Percentiles rank a stretch among this genome's conserved stretches.
phyloP scores from a whole-genome alignment of 257 asterid species.

The Solanum dulcamara region DNA sequence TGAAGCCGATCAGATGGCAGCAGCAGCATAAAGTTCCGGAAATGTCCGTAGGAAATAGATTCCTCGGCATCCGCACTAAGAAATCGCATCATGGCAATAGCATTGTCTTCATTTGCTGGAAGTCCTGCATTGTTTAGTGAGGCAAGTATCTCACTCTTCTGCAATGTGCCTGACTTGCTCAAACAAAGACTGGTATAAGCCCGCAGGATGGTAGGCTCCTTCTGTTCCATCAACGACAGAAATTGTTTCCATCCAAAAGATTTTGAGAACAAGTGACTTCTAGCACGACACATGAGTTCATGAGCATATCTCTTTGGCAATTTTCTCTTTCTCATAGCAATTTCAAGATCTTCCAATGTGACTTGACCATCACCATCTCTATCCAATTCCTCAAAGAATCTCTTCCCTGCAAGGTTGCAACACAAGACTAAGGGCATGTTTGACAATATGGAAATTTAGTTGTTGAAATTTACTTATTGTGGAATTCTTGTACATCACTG shows the following conservation, averaged over 20 bases:
- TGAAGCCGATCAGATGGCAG: slow-evolving; percentile 95
- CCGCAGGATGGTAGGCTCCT: slow-evolving; percentile 93
- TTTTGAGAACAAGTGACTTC: slow-evolving; percentile 79
- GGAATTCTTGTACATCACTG: neutral
- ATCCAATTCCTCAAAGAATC: slow-evolving; percentile 92
- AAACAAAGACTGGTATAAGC: slow-evolving; percentile 95
- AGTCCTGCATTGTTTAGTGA: slow-evolving; percentile 89
- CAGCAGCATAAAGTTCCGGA: slow-evolving; percentile 90
- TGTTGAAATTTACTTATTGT: neutral
- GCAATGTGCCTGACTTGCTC: slow-evolving; percentile 93
- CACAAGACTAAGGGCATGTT: neutral
- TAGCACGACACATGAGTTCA: slow-evolving; percentile 89
- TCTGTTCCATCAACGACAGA: slow-evolving; percentile 92
- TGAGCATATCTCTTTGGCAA: slow-evolving; percentile 83
- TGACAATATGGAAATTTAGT: neutral
- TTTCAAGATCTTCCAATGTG: slow-evolving; percentile 93
- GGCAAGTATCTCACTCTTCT: slow-evolving; percentile 87
- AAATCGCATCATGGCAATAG: slow-evolving; percentile 99
- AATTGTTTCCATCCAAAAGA: slow-evolving; percentile 99
- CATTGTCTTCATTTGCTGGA: slow-evolving; percentile 98
- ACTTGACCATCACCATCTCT: slow-evolving; percentile 99
- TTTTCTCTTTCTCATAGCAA: slow-evolving; percentile 90
- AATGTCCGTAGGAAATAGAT: slow-evolving; percentile 98
- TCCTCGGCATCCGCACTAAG: slow-evolving; percentile 79
- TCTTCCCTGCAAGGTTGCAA: slow-evolving; percentile 52